Conservation (phyloP, 1,284 basidiomycete genomes). For the Abortiporus biennis region DNA sequence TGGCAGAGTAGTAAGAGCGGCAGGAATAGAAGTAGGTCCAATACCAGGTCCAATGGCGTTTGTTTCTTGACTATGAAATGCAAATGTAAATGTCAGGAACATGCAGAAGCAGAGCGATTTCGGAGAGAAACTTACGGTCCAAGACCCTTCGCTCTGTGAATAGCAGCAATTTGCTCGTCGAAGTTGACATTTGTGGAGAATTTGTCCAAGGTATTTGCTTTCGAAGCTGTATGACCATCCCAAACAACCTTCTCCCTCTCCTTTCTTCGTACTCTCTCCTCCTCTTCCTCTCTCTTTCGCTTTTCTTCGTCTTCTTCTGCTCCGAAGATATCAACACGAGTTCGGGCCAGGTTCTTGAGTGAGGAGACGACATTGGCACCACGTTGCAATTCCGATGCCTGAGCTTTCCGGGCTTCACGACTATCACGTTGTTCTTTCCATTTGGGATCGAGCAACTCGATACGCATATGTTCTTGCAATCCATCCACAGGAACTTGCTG, state of each 20-base stretch:
- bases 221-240: conserved; percentile 93
- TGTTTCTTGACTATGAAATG: conserved; percentile 49
- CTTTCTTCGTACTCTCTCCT: conserved; percentile 69
- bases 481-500: conserved; percentile 94
- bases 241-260: conserved; percentile 91
- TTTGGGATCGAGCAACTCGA: conserved; percentile 94
- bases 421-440: conserved; percentile 94
- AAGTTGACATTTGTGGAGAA: conserved; percentile 89
- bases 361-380: conserved; percentile 91
- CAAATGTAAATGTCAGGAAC: conserved; percentile 10
- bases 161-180: conserved; percentile 92
- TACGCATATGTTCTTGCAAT: conserved; percentile 96
- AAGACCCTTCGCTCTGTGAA: conserved; percentile 85
- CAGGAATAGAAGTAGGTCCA: conserved; percentile 69
- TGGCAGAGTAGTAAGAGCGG: conserved; percentile 51
- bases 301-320: conserved; percentile 86
- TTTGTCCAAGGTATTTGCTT: conserved; percentile 82
- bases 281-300: conserved; percentile 80
- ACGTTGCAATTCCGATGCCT: conserved; percentile 82
- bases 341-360: conserved; percentile 84
- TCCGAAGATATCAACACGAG: conserved; percentile 93
- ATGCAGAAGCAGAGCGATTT: conserved; percentile 7
- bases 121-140: conserved; percentile 67
- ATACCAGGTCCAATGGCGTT: conserved; percentile 81
- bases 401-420: conserved; percentile 83